Percentiles rank a stretch among this genome's conserved stretches.
Conservation (phyloP, 2,329 filamentous ascomycete species). For the Nigrospora sphaerica region DNA sequence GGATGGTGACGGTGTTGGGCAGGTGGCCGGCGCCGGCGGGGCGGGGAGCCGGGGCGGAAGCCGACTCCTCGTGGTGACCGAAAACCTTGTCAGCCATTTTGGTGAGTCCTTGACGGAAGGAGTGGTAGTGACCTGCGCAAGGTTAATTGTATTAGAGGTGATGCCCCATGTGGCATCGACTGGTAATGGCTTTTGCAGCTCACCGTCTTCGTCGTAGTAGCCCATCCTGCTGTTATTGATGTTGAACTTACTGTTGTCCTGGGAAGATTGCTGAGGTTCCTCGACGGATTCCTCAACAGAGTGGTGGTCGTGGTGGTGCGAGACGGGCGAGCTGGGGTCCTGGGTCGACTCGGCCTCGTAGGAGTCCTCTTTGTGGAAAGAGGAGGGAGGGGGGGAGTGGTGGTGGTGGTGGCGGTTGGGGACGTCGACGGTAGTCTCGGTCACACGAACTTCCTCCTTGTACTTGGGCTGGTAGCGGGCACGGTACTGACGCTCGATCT, state of each 20-base stretch:
- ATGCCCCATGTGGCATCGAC: conserved; percentile 1
- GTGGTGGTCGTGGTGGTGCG: conserved; percentile 29
- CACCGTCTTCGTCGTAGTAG: conserved; percentile 59
- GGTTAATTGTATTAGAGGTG: neutral
- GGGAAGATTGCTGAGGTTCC: conserved; percentile 25
- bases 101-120: conserved; percentile 48
- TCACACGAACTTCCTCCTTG: conserved; percentile 32
- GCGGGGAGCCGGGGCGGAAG: conserved; percentile 36
- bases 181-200: conserved; percentile 16
- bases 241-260: conserved; percentile 24
- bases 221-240: conserved; percentile 50
- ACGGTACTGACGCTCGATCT: conserved; percentile 61
- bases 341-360: no score
- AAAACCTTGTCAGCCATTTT: conserved; percentile 50
- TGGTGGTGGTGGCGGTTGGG: conserved; percentile 32
- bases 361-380: no score
- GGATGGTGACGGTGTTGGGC: conserved; percentile 91
- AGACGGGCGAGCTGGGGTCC: conserved; percentile 29
- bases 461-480: conserved; percentile 49
- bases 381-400: conserved; percentile 24
- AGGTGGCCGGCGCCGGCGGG: conserved; percentile 23
- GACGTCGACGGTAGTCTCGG: conserved; percentile 49
- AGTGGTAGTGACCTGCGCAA: conserved; percentile 48
- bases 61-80: conserved; percentile 44
- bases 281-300: neutral